Conservation (phyloP, 2,329 filamentous ascomycete species). For the Cercospora sp. region DNA sequence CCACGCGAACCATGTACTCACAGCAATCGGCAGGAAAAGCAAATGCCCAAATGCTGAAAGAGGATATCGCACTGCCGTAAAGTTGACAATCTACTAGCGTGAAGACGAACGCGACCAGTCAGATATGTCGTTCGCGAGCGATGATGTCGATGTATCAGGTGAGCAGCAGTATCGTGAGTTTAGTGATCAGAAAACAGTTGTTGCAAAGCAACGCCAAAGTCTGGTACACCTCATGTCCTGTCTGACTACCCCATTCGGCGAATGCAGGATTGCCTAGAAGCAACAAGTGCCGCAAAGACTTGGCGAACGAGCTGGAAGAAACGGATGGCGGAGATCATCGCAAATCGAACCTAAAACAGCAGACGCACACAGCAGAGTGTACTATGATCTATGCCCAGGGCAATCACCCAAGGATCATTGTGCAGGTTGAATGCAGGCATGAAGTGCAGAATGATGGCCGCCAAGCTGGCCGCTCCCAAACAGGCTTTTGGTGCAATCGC, state of each 20-base stretch:
- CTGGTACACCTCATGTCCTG: background rate
- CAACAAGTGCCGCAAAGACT: background rate
- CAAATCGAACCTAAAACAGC: background rate
- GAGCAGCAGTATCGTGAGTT: background rate
- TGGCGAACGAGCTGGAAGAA: background rate
- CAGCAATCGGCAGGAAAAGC: background rate
- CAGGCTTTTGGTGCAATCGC: background rate
- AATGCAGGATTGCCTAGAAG: background rate
- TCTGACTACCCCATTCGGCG: background rate
- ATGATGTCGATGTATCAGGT: conserved; percentile 3
- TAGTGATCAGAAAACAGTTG: conserved; percentile 1
- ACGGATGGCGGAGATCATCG: background rate
- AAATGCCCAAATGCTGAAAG: conserved; percentile 1
- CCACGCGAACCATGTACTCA: background rate
- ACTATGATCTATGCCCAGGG: background rate
- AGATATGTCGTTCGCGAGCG: background rate
- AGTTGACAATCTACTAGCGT: conserved; percentile 6
- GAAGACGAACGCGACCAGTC: background rate
- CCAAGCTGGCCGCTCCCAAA: background rate
- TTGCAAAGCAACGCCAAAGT: background rate
- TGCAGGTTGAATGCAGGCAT: background rate
- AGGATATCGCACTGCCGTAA: conserved; percentile 1
- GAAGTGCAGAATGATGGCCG: background rate
- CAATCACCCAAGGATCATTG: background rate
- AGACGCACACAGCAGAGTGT: background rate